Conservation (phyloP, 495 filamentous ascomycete genomes). For the Haplographium delicatum region DNA sequence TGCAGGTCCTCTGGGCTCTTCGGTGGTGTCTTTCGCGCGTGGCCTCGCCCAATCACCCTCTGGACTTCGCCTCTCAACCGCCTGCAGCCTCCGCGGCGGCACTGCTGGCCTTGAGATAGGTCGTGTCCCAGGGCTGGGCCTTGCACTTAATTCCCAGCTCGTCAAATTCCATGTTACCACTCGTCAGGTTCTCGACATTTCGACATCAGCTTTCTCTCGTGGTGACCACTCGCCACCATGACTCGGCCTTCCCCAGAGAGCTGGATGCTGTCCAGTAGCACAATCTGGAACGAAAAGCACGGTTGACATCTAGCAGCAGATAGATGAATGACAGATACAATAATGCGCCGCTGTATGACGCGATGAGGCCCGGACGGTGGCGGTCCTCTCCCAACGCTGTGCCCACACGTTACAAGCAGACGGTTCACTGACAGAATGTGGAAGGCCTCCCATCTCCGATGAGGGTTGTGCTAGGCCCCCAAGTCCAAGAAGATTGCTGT, state of each 20-base stretch:
- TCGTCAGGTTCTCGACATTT: neutral
- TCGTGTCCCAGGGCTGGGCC: neutral
- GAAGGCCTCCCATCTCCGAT: neutral
- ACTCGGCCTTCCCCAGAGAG: neutral
- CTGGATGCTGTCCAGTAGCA: neutral
- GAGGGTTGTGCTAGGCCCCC: neutral
- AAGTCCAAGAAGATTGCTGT: neutral
- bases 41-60: neutral
- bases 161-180: neutral
- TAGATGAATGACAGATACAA: neutral
- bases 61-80: neutral
- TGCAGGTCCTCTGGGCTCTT: neutral
- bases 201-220: neutral
- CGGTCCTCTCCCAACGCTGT: neutral
- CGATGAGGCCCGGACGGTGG: neutral
- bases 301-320: neutral
- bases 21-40: neutral
- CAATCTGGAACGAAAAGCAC: neutral
- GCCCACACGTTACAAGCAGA: neutral
- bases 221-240: neutral
- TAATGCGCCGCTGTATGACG: neutral
- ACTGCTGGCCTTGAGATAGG: constrained; percentile 2
- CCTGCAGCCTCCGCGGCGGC: constrained; percentile 5
- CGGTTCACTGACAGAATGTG: neutral
- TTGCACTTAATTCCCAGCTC: neutral